phyloP scores from a whole-genome alignment of 2,329 filamentous ascomycete species.

The Fonsecaea monophora region DNA sequence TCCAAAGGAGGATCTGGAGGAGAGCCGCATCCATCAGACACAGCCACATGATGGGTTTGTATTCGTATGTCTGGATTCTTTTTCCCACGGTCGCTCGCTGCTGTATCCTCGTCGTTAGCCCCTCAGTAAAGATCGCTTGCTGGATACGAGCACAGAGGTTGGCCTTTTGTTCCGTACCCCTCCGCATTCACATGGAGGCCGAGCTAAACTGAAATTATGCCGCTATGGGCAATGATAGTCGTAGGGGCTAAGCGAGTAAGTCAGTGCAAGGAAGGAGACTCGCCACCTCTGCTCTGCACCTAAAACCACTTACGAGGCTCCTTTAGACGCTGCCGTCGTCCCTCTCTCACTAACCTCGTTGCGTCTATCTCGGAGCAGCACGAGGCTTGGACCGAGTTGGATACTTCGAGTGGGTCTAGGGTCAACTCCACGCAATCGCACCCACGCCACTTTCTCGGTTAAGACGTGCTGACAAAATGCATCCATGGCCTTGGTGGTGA shows the following conservation, averaged over 20 bases:
- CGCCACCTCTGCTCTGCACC: neutral
- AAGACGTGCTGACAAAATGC: conserved; percentile 20
- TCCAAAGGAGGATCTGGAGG: neutral
- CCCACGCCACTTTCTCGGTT: conserved; percentile 9
- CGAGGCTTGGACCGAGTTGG: conserved; percentile 1
- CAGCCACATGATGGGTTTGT: neutral
- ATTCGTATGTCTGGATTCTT: neutral
- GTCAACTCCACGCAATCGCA: conserved; percentile 22
- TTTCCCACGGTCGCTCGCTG: neutral
- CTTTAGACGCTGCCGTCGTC: conserved; percentile 4
- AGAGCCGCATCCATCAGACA: conserved; percentile 1
- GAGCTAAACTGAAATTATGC: neutral
- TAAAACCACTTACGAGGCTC: conserved; percentile 8
- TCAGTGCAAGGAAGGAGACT: neutral
- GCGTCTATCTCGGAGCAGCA: conserved; percentile 6
- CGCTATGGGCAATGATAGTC: conserved; percentile 2
- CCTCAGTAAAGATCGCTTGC: neutral
- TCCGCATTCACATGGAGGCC: neutral
- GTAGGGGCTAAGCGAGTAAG: neutral
- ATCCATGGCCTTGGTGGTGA: conserved; percentile 14
- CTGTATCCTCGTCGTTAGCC: neutral
- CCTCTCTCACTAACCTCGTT: neutral
- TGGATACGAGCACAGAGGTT: neutral
- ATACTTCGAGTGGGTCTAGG: neutral
- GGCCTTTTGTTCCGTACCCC: conserved; percentile 5